Percentiles rank a stretch among this genome's conserved stretches.
Evolutionary conservation across 1,139 yeast genomes (phyloP).

Genomic region (Hyphopichia buzzinii): DNA sequence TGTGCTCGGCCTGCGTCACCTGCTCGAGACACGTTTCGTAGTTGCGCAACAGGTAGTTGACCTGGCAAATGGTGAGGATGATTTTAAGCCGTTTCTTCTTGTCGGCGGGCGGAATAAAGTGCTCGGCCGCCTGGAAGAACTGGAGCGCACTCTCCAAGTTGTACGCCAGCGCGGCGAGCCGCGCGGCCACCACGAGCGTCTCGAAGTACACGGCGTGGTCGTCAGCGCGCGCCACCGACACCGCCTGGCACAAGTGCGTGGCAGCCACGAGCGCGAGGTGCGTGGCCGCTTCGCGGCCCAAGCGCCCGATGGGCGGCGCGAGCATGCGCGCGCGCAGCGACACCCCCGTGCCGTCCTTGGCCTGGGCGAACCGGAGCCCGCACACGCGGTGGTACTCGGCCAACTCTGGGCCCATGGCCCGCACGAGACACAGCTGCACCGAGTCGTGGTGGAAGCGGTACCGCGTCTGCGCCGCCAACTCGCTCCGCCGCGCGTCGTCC

Average conservation of each 20-base stretch:
- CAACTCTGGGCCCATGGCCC: constrained; percentile 22
- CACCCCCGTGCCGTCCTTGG: constrained; percentile 20
- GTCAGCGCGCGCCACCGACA: constrained; percentile 21
- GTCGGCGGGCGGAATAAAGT: constrained; percentile 20
- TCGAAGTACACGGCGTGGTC: constrained; percentile 28
- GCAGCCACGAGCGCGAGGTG: constrained; percentile 29
- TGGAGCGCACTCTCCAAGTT: constrained; percentile 29
- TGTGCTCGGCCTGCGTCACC: constrained; percentile 21
- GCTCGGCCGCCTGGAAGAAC: constrained; percentile 30
- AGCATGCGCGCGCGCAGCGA: constrained; percentile 34
- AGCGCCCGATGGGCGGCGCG: constrained; percentile 20
- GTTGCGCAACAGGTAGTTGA: constrained; percentile 24
- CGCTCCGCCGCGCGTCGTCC: constrained; percentile 32
- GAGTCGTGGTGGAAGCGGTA: constrained; percentile 40
- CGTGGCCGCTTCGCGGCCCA: too few relatives aligned
- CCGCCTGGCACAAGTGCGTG: constrained; percentile 30
- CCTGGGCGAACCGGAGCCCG: constrained; percentile 40
- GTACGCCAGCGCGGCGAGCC: constrained; percentile 33
- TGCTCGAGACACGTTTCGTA: constrained; percentile 28
- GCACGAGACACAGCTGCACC: constrained; percentile 24
- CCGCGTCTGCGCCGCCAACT: constrained; percentile 31
- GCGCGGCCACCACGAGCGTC: constrained; percentile 36
- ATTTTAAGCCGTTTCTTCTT: constrained; percentile 20
- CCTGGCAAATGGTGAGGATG: constrained; percentile 33
- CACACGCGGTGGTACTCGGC: constrained; percentile 36